Evolutionary conservation across 345 rosid genomes (phyloP), one percentile per base, ranked within the genome.

Genomic region (Adansonia digitata): DNA sequence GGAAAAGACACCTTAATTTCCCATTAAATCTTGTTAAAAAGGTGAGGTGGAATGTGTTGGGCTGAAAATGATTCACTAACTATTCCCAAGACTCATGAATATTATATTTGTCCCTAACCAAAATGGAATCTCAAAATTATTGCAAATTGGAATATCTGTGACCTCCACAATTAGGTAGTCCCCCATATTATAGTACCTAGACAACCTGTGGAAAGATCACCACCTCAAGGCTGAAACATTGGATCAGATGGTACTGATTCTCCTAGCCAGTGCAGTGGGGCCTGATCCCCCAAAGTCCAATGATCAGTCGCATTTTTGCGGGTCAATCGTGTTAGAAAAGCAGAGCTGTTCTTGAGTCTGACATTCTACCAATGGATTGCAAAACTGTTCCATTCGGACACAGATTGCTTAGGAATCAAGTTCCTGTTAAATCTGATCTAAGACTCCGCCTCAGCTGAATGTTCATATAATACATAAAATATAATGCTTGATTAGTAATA

Each of bases 341-440:
- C 69, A 62, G 65, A 27, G 24, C 62, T 48, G 69, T 69, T 42
- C 5, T 14, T 57, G 75, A 72, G 40, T 57, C 75, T 57, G 66
- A 72, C 65, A 55, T 69, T 48, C 9, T 26, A 8, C 51, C 20
- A 62, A 57, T 24, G 24, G 45, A 10, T 51, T 51, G 74, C 22
- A 12, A 56, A 37, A 52, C 5, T 26, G 45, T 45, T 77, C 73
- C 34, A 27, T 29, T 69, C 9, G 18, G 67, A 18, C 48, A 69
- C 14, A 31, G 74, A 68, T 77, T 74, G 82, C 81, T 75, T 83
- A 69, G 75, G 71, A 80, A 72, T 78, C 77, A 83, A 78, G 81
- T 63, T 74, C 1, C 60, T 56, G 51, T 60, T 61, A 39, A 63
- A 74, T 74, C 37, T 51, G 12, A 62, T 40, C 7, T 15, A 39